These are phyloP conservation scores for Ganoderma leucocontextum DNA, from an alignment of 1,284 basidiomycete species.

Conservation along the genomic window DNA sequence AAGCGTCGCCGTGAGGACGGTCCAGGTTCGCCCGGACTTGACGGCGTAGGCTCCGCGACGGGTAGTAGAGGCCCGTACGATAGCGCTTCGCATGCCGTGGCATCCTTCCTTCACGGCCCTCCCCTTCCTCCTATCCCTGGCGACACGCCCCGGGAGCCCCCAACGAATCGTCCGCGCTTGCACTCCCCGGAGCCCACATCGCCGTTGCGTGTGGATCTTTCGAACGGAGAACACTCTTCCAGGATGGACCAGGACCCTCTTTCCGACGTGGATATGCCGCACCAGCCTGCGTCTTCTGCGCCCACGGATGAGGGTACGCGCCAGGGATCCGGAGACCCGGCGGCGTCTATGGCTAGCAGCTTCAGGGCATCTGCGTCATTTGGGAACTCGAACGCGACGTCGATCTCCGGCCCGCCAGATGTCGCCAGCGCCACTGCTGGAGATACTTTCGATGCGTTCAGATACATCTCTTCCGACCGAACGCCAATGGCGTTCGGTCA, in stretches of 20 bases:
- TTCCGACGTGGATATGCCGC: not conserved
- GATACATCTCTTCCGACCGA: conserved; percentile 30
- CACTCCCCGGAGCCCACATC: conserved; percentile 37
- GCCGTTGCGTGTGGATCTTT: not conserved
- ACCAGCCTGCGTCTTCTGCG: not conserved
- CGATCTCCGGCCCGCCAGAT: conserved; percentile 1
- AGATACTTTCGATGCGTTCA: conserved; percentile 33
- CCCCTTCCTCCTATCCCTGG: conserved; percentile 42
- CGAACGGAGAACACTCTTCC: not conserved
- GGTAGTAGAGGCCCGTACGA: conserved; percentile 52
- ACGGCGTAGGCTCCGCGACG: conserved; percentile 6
- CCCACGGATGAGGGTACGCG: conserved; percentile 13
- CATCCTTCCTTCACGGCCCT: conserved; percentile 60
- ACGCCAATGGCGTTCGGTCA: not conserved
- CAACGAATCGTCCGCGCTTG: conserved; percentile 54
- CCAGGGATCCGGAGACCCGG: conserved; percentile 32
- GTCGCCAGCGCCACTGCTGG: not conserved
- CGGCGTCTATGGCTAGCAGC: conserved; percentile 23
- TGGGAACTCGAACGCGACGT: conserved; percentile 6
- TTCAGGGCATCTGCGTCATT: conserved; percentile 17
- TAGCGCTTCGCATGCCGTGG: conserved; percentile 60
- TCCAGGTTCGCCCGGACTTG: conserved; percentile 33
- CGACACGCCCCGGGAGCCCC: conserved; percentile 45
- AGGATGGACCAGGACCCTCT: not conserved
- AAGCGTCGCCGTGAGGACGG: conserved; percentile 69